Evolutionary conservation across 768 basidiomycete genomes (phyloP).

Genomic region (Tephrocybe sp.): DNA sequence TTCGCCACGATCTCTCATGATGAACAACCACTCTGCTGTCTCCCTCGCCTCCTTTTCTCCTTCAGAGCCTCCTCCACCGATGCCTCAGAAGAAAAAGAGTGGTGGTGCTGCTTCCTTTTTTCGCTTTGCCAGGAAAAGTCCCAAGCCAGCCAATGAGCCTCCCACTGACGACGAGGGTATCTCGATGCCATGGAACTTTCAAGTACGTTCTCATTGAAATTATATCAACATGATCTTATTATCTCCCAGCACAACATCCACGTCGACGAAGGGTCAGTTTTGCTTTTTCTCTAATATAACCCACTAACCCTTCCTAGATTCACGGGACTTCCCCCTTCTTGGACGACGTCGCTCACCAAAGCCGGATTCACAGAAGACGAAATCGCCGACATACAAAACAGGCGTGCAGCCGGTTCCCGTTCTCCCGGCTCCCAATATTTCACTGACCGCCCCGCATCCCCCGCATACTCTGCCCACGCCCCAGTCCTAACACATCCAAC

Average conservation of each 20-base stretch:
- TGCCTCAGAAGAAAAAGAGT: conserved; percentile 32
- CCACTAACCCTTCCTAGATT: conserved; percentile 38
- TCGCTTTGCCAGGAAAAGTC: conserved; percentile 39
- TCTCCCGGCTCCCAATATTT: conserved; percentile 36
- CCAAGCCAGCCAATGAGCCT: conserved; percentile 24
- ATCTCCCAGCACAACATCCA: conserved; percentile 68
- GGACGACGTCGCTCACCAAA: conserved; percentile 59
- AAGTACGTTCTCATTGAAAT: conserved; percentile 40
- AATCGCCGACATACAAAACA: conserved; percentile 57
- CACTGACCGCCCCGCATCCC: conserved; percentile 36
- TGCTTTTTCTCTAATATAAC: not conserved
- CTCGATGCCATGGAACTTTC: conserved; percentile 74
- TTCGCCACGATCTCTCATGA: conserved; percentile 33
- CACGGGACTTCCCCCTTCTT: conserved; percentile 70
- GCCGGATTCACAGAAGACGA: conserved; percentile 72
- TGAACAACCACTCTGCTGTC: conserved; percentile 32
- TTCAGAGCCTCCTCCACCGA: conserved; percentile 13
- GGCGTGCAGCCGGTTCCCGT: conserved; percentile 33
- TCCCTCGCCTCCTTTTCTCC: conserved; percentile 37
- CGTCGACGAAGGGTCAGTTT: conserved; percentile 69
- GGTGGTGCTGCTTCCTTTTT: conserved; percentile 36
- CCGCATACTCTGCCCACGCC: conserved; percentile 19
- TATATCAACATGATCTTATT: not conserved
- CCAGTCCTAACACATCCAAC: conserved; percentile 28
- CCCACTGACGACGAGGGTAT: conserved; percentile 59